phyloP scores from a whole-genome alignment of 768 basidiomycete genomes.

The Trametes cubensis region DNA sequence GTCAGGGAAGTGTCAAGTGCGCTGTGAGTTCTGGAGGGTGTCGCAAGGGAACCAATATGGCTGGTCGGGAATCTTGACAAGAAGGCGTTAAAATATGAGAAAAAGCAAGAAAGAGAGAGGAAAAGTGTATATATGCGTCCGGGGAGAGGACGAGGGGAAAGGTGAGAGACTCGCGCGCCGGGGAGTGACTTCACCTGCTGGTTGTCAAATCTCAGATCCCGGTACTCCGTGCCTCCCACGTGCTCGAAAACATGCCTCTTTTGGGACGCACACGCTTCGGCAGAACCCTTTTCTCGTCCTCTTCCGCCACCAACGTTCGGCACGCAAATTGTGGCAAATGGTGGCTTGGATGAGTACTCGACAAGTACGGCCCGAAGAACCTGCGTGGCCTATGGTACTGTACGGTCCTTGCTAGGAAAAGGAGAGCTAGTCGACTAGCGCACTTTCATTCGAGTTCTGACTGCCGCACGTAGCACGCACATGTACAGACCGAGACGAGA shows the following conservation, averaged over 20 bases:
- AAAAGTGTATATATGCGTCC: not conserved
- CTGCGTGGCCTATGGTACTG: too few relatives aligned
- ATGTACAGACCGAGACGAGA: not conserved
- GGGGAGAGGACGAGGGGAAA: not conserved
- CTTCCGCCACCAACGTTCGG: not conserved
- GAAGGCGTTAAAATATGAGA: not conserved
- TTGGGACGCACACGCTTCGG: not conserved
- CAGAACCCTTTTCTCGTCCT: not conserved
- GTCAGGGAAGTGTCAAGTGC: not conserved
- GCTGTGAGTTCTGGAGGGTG: not conserved
- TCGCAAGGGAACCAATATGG: not conserved
- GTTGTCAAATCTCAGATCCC: slow-evolving; percentile 5
- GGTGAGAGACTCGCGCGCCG: not conserved
- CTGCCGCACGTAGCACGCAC: not conserved
- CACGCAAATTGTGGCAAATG: not conserved
- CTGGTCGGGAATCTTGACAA: not conserved
- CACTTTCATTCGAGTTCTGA: not conserved
- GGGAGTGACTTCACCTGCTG: slow-evolving; percentile 10
- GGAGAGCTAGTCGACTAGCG: not conserved
- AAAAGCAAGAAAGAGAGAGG: not conserved
- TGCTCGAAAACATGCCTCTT: slow-evolving; percentile 8
- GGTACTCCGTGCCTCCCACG: not conserved
- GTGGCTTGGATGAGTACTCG: too few relatives aligned
- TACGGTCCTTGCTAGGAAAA: too few relatives aligned
- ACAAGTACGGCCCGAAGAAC: too few relatives aligned